Percentiles rank a stretch among this genome's conserved stretches.
Conservation (phyloP, 805 yeast genomes). For the Monosporozyma aerobia region DNA sequence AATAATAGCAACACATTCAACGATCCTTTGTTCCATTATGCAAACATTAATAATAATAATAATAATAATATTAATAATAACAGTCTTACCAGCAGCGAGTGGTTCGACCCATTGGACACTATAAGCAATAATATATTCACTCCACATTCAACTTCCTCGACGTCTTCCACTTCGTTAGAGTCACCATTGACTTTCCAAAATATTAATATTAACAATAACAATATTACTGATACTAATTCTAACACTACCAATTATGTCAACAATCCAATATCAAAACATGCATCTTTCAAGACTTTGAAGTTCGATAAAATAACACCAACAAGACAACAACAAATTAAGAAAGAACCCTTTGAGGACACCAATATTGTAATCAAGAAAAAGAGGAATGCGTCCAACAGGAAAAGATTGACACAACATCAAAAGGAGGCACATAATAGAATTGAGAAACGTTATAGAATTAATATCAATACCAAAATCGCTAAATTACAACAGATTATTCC, state of each 20-base stretch:
- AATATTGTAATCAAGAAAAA: background rate
- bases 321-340: background rate
- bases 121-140: background rate
- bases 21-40: background rate
- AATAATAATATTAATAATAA: background rate
- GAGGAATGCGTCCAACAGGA: constrained; percentile 29
- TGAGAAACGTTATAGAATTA: constrained; percentile 62
- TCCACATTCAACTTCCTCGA: background rate
- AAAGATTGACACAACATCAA: constrained; percentile 47
- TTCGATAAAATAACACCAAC: background rate
- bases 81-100: background rate
- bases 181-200: background rate
- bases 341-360: background rate
- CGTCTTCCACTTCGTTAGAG: background rate
- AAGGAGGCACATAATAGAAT: constrained; percentile 66
- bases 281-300: background rate
- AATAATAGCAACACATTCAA: background rate
- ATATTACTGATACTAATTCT: background rate
- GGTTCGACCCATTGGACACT: background rate
- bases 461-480: constrained; percentile 63
- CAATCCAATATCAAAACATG: background rate
- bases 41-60: background rate
- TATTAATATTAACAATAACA: too few relatives aligned
- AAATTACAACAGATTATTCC: constrained; percentile 60
- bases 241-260: too few relatives aligned